phyloP scores from a whole-genome alignment of 495 filamentous ascomycete genomes.

The Neurospora sp. region DNA sequence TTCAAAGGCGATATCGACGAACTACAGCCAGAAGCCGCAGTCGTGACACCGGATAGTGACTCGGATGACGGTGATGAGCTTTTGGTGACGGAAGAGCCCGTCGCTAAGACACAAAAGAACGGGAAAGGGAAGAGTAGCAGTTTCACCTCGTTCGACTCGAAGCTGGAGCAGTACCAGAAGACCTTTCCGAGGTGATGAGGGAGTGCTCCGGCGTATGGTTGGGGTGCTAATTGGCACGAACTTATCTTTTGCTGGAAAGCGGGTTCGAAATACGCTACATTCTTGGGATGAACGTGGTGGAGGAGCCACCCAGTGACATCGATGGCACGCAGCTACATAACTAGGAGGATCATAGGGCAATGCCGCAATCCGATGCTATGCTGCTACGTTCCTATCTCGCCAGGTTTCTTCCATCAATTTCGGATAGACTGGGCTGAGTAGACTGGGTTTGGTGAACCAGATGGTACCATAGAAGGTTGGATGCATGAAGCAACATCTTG shows the following conservation, averaged over 20 bases:
- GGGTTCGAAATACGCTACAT: neutral
- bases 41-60: neutral
- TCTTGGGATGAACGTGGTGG: neutral
- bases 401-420: neutral
- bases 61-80: slow-evolving; percentile 7
- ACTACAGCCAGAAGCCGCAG: neutral
- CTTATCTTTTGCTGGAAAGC: neutral
- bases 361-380: neutral
- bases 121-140: neutral
- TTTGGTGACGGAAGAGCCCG: slow-evolving; percentile 8
- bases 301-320: neutral
- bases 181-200: neutral
- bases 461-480: neutral
- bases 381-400: neutral
- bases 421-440: neutral
- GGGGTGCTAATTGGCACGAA: neutral
- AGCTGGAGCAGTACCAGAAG: slow-evolving; percentile 2
- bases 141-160: slow-evolving; percentile 1
- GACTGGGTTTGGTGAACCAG: neutral
- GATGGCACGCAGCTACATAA: neutral
- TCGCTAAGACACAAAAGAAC: neutral
- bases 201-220: neutral
- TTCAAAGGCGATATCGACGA: slow-evolving; percentile 25
- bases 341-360: neutral
- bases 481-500: neutral